A percentile compares a stretch with the other conserved stretches of the same genome.
Conservation (phyloP, 371 early-diverging fungal species). For the Basidiobolus meristosporus region DNA sequence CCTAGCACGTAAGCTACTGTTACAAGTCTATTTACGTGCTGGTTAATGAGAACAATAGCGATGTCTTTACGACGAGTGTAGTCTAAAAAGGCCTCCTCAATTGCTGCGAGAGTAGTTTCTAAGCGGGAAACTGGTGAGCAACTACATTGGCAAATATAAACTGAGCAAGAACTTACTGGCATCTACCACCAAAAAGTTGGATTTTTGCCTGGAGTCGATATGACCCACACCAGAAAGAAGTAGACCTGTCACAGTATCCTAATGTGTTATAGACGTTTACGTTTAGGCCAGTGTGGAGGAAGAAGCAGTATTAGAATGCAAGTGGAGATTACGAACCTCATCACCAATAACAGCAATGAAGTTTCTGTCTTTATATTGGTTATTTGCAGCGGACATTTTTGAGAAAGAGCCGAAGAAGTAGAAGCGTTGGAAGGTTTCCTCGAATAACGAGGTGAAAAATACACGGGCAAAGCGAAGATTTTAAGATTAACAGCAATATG, state of each 20-base stretch:
- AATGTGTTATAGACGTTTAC: not conserved
- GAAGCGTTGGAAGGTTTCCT: no score
- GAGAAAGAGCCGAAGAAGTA: no score
- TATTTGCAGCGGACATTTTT: no score
- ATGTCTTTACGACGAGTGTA: conserved; percentile 89
- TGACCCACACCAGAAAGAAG: conserved; percentile 93
- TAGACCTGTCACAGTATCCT: conserved; percentile 95
- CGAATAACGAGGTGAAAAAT: no score
- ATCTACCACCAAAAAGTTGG: conserved; percentile 92
- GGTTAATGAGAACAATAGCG: conserved; percentile 94
- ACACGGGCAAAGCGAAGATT: no score
- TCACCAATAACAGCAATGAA: conserved; percentile 93
- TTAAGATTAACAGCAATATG: no score
- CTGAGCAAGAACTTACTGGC: conserved; percentile 40
- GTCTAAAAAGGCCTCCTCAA: conserved; percentile 78
- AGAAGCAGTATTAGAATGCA: not conserved
- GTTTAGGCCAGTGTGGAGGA: not conserved
- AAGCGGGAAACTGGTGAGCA: not conserved
- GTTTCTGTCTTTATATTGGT: no score
- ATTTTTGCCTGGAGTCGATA: conserved; percentile 57
- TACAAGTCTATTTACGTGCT: conserved; percentile 43
- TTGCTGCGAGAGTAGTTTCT: conserved; percentile 79
- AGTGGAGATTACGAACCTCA: conserved; percentile 33
- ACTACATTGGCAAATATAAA: no score
- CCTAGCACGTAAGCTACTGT: not conserved